Evolutionary conservation across 805 yeast species (phyloP).

Genomic region (Hemisphaericaspora nanyangensis): DNA sequence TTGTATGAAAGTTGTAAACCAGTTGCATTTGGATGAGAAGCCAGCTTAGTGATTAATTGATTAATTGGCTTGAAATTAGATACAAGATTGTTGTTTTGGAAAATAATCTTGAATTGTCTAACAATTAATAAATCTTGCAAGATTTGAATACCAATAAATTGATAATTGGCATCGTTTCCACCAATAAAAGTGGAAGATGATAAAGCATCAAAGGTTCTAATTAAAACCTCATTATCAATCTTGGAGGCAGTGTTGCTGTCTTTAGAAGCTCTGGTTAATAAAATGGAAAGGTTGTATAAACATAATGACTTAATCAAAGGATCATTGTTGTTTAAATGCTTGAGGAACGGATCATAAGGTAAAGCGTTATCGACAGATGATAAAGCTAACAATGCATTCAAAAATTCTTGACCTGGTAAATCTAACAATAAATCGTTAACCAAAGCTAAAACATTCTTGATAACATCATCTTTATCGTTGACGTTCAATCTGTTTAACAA

Average conservation of each 20-base stretch:
- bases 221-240: conserved; percentile 36
- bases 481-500: conserved; percentile 46
- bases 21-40: conserved; percentile 33
- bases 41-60: conserved; percentile 24
- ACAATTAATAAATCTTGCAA: conserved; percentile 56
- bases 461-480: conserved; percentile 55
- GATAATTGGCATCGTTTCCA: conserved; percentile 41
- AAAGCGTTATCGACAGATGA: conserved; percentile 39
- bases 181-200: conserved; percentile 27
- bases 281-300: conserved; percentile 49
- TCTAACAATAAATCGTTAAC: conserved; percentile 53
- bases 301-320: conserved; percentile 53
- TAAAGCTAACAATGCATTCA: conserved; percentile 39
- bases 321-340: conserved; percentile 52
- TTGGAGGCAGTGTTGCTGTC: conserved; percentile 11
- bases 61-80: conserved; percentile 31
- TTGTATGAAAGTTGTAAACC: conserved; percentile 83
- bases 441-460: conserved; percentile 60
- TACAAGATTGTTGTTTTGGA: conserved; percentile 35
- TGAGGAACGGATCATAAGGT: conserved; percentile 52
- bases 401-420: conserved; percentile 29
- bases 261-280: conserved; percentile 34
- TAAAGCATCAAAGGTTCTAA: conserved; percentile 35
- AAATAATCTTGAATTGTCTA: conserved; percentile 50
- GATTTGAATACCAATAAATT: conserved; percentile 60